Evolutionary conservation across 2,329 filamentous ascomycete genomes (phyloP).

Genomic region (Beauveria varroae): DNA sequence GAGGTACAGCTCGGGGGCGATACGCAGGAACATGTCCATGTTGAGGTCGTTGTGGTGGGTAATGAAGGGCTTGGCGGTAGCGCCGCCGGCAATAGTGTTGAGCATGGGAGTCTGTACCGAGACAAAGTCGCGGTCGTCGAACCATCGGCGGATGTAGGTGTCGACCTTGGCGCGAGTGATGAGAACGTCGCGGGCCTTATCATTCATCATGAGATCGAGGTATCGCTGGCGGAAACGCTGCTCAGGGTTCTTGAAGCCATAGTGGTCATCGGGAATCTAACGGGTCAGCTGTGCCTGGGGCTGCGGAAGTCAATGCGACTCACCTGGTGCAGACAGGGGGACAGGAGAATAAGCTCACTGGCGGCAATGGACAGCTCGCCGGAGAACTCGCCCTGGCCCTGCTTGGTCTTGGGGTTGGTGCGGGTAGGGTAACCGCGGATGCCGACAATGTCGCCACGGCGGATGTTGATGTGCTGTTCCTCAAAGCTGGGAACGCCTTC

Average conservation of each 20-base stretch:
- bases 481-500: conserved; percentile 64
- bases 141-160: conserved; percentile 79
- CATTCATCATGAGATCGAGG: conserved; percentile 96
- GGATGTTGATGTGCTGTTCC: conserved; percentile 80
- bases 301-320: conserved; percentile 32
- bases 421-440: conserved; percentile 34
- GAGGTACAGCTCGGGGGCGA: conserved; percentile 91
- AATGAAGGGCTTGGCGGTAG: conserved; percentile 85
- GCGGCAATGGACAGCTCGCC: conserved; percentile 95
- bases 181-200: conserved; percentile 74
- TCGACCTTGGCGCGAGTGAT: conserved; percentile 82
- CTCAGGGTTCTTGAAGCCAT: conserved; percentile 92
- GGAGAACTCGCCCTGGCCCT: conserved; percentile 53
- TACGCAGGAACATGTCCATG: conserved; percentile 90
- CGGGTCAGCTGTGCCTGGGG: neutral
- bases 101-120: conserved; percentile 98
- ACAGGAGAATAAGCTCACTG: conserved; percentile 73
- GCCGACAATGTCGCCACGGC: conserved; percentile 88
- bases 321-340: conserved; percentile 72
- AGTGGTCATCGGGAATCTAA: conserved; percentile 69
- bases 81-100: conserved; percentile 90
- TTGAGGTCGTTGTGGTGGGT: conserved; percentile 95
- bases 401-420: conserved; percentile 86
- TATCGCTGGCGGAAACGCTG: conserved; percentile 89
- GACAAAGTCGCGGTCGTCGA: conserved; percentile 80